Evolutionary conservation across 108 stramenopile species (phyloP).

Genomic region (Nitzschia sp.): DNA sequence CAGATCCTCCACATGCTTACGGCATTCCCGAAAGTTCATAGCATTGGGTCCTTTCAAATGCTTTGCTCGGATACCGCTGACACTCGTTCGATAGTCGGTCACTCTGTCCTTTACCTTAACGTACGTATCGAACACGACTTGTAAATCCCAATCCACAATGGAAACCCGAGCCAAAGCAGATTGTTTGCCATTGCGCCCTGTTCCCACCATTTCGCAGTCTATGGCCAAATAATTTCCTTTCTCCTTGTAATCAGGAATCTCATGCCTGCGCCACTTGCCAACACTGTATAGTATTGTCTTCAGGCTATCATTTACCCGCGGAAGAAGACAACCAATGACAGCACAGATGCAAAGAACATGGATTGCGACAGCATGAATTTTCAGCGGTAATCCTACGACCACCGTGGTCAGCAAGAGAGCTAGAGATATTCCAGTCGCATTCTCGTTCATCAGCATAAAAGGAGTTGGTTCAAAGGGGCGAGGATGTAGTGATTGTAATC

Average conservation of each 20-base stretch:
- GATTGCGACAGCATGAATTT: not conserved
- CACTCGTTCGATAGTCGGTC: constrained; percentile 93
- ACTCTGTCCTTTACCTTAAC: constrained; percentile 86
- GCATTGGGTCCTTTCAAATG: constrained; percentile 70
- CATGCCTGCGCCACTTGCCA: not conserved
- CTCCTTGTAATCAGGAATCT: not conserved
- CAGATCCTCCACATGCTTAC: constrained; percentile 66
- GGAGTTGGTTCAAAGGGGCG: too few relatives aligned
- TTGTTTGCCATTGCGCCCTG: constrained; percentile 69
- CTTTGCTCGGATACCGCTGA: constrained; percentile 77
- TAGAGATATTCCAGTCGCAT: not conserved
- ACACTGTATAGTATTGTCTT: not conserved
- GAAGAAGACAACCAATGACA: not conserved
- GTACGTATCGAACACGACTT: constrained; percentile 80
- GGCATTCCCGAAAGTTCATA: constrained; percentile 77
- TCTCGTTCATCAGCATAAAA: too few relatives aligned
- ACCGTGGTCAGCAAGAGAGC: not conserved
- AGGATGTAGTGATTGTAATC: too few relatives aligned
- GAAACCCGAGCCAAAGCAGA: constrained; percentile 88
- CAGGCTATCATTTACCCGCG: not conserved
- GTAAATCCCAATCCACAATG: constrained; percentile 74
- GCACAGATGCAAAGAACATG: not conserved
- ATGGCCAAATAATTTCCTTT: constrained; percentile 75
- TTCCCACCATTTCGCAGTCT: constrained; percentile 99
- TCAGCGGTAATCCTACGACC: not conserved